Evolutionary conservation across 2,329 filamentous ascomycete genomes (phyloP).

Genomic region (Capronia americana): DNA sequence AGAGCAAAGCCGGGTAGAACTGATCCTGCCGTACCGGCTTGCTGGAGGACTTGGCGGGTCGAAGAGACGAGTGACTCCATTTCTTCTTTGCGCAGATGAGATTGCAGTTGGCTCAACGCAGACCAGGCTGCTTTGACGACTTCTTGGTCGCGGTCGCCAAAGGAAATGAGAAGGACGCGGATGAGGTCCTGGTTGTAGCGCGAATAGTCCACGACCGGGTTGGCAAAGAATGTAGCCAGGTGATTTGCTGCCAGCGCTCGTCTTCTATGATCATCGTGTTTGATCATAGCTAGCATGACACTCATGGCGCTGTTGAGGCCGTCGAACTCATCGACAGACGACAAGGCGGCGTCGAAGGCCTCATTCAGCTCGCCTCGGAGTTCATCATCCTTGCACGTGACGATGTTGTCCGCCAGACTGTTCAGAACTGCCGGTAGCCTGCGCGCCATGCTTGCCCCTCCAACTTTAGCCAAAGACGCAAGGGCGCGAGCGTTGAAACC

Average conservation of each 20-base stretch:
- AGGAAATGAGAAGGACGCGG: conserved; percentile 85
- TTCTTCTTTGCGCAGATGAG: conserved; percentile 90
- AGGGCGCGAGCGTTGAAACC: conserved; percentile 94
- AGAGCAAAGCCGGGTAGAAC: conserved; percentile 85
- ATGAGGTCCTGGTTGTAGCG: conserved; percentile 96
- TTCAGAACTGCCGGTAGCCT: conserved; percentile 89
- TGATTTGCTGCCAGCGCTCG: conserved; percentile 79
- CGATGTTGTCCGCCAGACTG: conserved; percentile 89
- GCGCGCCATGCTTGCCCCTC: conserved; percentile 87
- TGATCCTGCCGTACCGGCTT: conserved; percentile 84
- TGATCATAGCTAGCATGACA: conserved; percentile 82
- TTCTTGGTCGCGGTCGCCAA: conserved; percentile 81
- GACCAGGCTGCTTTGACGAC: conserved; percentile 91
- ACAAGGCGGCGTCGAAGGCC: conserved; percentile 86
- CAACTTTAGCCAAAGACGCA: conserved; percentile 90
- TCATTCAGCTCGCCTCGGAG: conserved; percentile 74
- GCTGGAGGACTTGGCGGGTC: conserved; percentile 82
- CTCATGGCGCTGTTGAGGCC: conserved; percentile 96
- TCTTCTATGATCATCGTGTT: conserved; percentile 89
- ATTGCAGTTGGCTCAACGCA: conserved; percentile 85
- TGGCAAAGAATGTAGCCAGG: conserved; percentile 83
- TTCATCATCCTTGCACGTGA: conserved; percentile 74
- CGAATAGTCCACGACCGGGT: conserved; percentile 84
- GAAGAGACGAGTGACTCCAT: conserved; percentile 93
- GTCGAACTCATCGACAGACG: conserved; percentile 94